Evolutionary conservation across 805 yeast species (phyloP).

Genomic region (Cyberlindnera misumaiensis): DNA sequence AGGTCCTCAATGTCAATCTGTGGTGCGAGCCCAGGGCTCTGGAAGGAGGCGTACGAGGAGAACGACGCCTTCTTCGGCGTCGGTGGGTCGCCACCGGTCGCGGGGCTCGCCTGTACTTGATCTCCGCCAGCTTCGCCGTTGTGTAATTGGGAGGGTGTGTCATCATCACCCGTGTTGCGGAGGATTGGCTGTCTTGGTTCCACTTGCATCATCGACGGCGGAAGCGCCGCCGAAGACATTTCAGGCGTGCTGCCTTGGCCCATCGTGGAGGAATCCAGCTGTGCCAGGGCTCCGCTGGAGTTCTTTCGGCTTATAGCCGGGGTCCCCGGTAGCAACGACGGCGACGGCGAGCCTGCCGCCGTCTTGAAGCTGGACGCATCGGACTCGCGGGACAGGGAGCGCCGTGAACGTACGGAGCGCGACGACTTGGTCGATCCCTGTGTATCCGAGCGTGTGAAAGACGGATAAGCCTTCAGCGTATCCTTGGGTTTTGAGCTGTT

Average conservation of each 20-base stretch:
- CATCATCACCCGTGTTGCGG: slow-evolving; percentile 38
- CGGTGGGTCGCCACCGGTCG: slow-evolving; percentile 18
- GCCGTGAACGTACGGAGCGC: slow-evolving; percentile 35
- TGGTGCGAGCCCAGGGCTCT: slow-evolving; percentile 20
- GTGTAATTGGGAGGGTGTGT: too few species aligned
- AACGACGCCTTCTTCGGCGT: slow-evolving; percentile 21
- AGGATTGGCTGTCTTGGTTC: slow-evolving; percentile 73
- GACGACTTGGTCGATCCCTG: slow-evolving; percentile 41
- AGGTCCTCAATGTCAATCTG: slow-evolving; percentile 69
- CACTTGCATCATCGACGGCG: slow-evolving; percentile 62
- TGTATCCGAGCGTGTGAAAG: slow-evolving; percentile 48
- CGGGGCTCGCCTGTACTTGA: too few species aligned
- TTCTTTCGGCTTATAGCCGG: slow-evolving; percentile 22
- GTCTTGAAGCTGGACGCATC: slow-evolving; percentile 27
- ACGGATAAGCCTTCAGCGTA: slow-evolving; percentile 29
- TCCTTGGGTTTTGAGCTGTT: slow-evolving; percentile 25
- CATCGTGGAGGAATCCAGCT: not conserved
- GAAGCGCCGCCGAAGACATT: slow-evolving; percentile 29
- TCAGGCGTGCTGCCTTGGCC: slow-evolving; percentile 6
- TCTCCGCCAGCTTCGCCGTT: too few species aligned
- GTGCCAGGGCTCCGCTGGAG: slow-evolving; percentile 5
- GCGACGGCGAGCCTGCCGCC: slow-evolving; percentile 25
- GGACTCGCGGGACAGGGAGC: slow-evolving; percentile 21
- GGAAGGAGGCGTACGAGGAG: slow-evolving; percentile 17
- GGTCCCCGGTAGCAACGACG: slow-evolving; percentile 21